A percentile compares a stretch with the other conserved stretches of the same genome.
Conservation (phyloP, 306 rosid species). For the Inga leiocalycina region DNA sequence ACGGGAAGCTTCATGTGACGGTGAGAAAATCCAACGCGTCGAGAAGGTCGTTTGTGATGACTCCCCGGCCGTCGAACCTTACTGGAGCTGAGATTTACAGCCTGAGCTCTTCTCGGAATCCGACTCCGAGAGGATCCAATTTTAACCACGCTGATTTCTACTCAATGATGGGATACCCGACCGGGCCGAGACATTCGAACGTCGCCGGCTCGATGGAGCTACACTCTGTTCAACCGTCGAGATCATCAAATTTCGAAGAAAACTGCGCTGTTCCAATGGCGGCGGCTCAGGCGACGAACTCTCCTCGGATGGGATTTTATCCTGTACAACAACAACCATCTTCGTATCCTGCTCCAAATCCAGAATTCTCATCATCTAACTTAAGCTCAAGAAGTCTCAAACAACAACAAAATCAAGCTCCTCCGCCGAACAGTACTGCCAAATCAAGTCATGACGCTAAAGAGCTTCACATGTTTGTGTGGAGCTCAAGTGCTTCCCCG, state of each 20-base stretch:
- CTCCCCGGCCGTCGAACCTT: constrained; percentile 93
- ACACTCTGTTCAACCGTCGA: constrained; percentile 81
- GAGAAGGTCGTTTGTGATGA: constrained; percentile 70
- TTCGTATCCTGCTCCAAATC: constrained; percentile 84
- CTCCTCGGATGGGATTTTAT: constrained; percentile 68
- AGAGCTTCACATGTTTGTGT: constrained; percentile 72
- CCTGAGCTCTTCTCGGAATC: constrained; percentile 85
- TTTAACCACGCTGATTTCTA: constrained; percentile 86
- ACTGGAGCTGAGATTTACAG: constrained; percentile 98
- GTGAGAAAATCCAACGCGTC: constrained; percentile 90
- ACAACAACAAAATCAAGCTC: constrained; percentile 32
- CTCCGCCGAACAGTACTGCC: neutral
- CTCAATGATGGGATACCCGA: constrained; percentile 81
- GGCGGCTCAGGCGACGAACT: constrained; percentile 23
- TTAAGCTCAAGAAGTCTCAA: constrained; percentile 44
- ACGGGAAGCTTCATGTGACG: constrained; percentile 91
- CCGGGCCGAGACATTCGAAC: constrained; percentile 75
- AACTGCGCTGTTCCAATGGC: constrained; percentile 34
- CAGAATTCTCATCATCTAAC: constrained; percentile 70
- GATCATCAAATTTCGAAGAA: constrained; percentile 90
- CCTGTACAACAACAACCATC: constrained; percentile 45
- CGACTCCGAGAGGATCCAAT: constrained; percentile 91
- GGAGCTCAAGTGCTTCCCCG: constrained; percentile 65
- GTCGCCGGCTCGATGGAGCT: constrained; percentile 64
- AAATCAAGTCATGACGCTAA: constrained; percentile 58